Conservation (phyloP, 495 filamentous ascomycete genomes). For the Parmelia sp. region DNA sequence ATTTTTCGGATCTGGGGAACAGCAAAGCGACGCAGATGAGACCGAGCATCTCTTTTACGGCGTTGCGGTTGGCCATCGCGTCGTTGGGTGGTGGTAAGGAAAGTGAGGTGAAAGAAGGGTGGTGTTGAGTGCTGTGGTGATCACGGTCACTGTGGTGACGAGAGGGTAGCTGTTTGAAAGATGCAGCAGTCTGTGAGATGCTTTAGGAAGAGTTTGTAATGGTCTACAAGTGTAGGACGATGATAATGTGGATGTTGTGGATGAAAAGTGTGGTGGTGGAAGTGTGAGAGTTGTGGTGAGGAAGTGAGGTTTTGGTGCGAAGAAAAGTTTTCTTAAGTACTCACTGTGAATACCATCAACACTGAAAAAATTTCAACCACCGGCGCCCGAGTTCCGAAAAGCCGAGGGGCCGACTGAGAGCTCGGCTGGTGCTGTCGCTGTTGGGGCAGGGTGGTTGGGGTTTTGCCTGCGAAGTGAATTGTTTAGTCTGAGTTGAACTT, state of each 20-base stretch:
- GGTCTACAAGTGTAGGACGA: background rate
- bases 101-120: background rate
- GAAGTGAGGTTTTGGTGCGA: background rate
- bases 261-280: background rate
- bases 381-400: background rate
- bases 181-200: background rate
- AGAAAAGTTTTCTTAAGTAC: background rate
- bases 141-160: too few relatives aligned
- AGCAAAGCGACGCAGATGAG: background rate
- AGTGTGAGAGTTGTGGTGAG: background rate
- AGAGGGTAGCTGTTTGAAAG: background rate
- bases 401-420: background rate
- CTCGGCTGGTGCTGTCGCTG: background rate
- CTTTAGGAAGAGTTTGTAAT: background rate
- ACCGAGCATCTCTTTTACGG: background rate
- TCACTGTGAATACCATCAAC: background rate
- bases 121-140: background rate
- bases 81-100: background rate
- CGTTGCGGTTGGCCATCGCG: background rate
- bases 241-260: background rate
- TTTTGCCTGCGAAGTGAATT: background rate
- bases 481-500: background rate
- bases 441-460: background rate
- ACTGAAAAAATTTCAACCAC: background rate
- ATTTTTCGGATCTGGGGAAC: background rate